These are phyloP conservation scores for Ceratorhiza oryzae-sativae DNA, from an alignment of 1,284 basidiomycete species.

Conservation along the genomic window DNA sequence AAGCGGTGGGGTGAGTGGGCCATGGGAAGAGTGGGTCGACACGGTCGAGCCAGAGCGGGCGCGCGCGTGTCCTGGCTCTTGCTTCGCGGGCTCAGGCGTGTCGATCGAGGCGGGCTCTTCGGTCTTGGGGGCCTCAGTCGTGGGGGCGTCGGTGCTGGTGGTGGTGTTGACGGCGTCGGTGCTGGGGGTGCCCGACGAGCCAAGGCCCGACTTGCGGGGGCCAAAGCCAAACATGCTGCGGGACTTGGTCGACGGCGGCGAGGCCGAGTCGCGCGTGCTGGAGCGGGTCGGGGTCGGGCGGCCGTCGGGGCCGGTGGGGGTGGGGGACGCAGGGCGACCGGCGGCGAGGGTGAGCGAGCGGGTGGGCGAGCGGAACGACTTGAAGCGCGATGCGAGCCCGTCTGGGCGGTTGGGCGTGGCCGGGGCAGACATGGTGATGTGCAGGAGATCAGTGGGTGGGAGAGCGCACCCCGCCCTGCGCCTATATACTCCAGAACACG, in stretches of 20 bases:
- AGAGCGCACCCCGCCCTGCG: neutral
- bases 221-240: slow-evolving; percentile 6
- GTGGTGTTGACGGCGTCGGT: slow-evolving; percentile 17
- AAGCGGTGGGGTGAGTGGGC: slow-evolving; percentile 23
- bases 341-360: slow-evolving; percentile 3
- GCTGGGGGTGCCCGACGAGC: slow-evolving; percentile 16
- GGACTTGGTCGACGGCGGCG: neutral
- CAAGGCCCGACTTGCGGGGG: slow-evolving; percentile 26
- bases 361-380: slow-evolving; percentile 2
- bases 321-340: neutral
- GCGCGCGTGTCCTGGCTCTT: slow-evolving; percentile 17
- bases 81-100: slow-evolving; percentile 5
- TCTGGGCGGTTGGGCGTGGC: slow-evolving; percentile 8
- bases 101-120: neutral
- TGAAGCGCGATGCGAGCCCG: slow-evolving; percentile 7
- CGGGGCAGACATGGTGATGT: slow-evolving; percentile 33
- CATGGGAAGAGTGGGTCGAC: slow-evolving; percentile 7
- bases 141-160: neutral
- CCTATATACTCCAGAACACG: slow-evolving; percentile 16
- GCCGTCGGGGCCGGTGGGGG: slow-evolving; percentile 4
- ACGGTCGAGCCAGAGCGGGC: slow-evolving; percentile 24
- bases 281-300: slow-evolving; percentile 22
- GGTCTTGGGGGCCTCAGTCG: neutral
- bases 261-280: slow-evolving; percentile 8
- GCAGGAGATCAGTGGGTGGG: slow-evolving; percentile 18